phyloP scores from a whole-genome alignment of 768 basidiomycete genomes.

The Hemileccinum rubropunctum region DNA sequence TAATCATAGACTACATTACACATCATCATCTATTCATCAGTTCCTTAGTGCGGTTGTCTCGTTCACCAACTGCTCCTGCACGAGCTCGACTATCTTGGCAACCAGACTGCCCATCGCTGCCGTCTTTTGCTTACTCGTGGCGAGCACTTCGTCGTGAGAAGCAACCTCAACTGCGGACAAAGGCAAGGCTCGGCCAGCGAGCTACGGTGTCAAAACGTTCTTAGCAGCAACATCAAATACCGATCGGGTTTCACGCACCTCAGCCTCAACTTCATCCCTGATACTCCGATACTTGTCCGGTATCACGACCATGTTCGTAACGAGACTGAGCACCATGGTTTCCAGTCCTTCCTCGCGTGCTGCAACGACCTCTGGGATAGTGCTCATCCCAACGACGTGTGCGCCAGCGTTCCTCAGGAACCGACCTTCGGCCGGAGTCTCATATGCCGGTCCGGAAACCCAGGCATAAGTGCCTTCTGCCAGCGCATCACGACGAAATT shows the following conservation, averaged over 20 bases:
- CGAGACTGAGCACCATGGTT: constrained; percentile 76
- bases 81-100: constrained; percentile 53
- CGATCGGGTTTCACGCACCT: constrained; percentile 43
- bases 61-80: constrained; percentile 18
- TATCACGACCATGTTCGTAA: constrained; percentile 83
- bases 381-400: constrained; percentile 94
- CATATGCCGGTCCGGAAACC: constrained; percentile 89
- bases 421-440: constrained; percentile 83
- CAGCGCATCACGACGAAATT: constrained; percentile 51
- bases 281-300: constrained; percentile 65
- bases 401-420: constrained; percentile 74
- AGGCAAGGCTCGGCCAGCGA: constrained; percentile 54
- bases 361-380: constrained; percentile 83
- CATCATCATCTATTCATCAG: not conserved
- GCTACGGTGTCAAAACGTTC: constrained; percentile 37
- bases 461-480: constrained; percentile 87
- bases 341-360: constrained; percentile 74
- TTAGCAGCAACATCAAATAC: not conserved
- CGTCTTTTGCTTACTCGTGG: constrained; percentile 61
- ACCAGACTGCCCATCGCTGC: constrained; percentile 72
- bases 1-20: not conserved
- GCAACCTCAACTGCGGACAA: constrained; percentile 46
- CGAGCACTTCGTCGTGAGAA: constrained; percentile 78
- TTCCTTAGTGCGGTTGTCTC: constrained; percentile 4
- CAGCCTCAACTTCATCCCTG: constrained; percentile 71